Base-by-base conservation (phyloP, 352 stramenopile species). In the Achlya hypogyna region DNA sequence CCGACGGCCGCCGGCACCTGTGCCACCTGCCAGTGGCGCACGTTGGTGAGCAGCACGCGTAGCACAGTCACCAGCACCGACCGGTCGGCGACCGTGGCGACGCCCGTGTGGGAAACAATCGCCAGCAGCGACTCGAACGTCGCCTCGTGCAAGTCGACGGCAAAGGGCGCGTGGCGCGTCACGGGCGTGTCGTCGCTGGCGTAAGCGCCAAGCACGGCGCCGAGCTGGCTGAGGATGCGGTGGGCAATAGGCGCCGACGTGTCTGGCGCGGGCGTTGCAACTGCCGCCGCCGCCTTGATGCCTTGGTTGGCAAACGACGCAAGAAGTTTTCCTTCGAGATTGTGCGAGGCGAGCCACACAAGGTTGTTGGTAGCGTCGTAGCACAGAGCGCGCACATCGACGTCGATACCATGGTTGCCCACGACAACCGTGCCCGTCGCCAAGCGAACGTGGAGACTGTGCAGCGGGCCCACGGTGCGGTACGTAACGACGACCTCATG, bases 321-420 rank as follows among this genome's bases (percentile, higher is more conserved):
- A 8, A 54, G 16, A 28, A 28, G 6, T 6, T 54, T 54, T 6
- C 29, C 49, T 6, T 54, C 49, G 49, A 16, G 49, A 16, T 59
- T 58, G 18, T 28, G n/a, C n/a, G 42, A 34, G 9, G 40, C 23
- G 16, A 62, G 32, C 74, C 74, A 79, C 25, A 79, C 40, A 10
- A 60, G 6, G 40, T 77, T 76, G 51, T 74, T 77, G 0, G 12
- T 4, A 8, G 71, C 65, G 42, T 79, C 74, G 51, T 88, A 91
- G 51, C 78, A 88, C 25, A 77, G 70, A 0, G 72, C 72, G 1
- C 49, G 14, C 8, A 16, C 49, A 16, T 54, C 49, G 29, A 54
- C 49, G 29, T 54, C 49, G 29, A 16, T 16, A 34, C 16, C 29
- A 16, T 54, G 49, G 49, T 54, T 8, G 23, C 49, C 16, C 14